phyloP scores from a whole-genome alignment of 2,329 filamentous ascomycete genomes.

The Diaporthe longicolla region DNA sequence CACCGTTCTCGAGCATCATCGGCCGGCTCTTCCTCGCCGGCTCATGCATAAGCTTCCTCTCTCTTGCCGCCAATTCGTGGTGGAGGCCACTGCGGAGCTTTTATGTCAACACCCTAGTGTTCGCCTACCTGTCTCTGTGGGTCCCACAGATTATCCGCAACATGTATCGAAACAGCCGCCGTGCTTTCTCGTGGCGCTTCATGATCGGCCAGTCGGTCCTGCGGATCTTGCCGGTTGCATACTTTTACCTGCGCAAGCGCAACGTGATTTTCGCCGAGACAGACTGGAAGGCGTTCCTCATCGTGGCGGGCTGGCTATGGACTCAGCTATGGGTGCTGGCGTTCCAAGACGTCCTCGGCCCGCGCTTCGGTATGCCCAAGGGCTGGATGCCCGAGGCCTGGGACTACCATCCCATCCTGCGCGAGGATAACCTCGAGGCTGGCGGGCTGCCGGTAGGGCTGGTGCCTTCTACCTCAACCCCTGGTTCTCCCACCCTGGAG shows the following conservation, averaged over 20 bases:
- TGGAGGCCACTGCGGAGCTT: conserved; percentile 66
- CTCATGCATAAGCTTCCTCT: conserved; percentile 69
- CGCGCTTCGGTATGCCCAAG: conserved; percentile 85
- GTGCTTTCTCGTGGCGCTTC: conserved; percentile 92
- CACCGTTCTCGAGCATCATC: conserved; percentile 68
- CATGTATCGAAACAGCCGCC: conserved; percentile 89
- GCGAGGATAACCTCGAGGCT: conserved; percentile 85
- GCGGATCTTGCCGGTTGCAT: conserved; percentile 83
- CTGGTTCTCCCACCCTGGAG: conserved; percentile 51
- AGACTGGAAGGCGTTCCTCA: conserved; percentile 74
- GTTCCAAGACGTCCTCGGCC: conserved; percentile 87
- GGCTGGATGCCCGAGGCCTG: conserved; percentile 82
- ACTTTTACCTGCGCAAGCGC: conserved; percentile 83
- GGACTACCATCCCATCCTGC: conserved; percentile 93
- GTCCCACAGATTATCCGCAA: conserved; percentile 93
- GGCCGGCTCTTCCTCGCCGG: conserved; percentile 70
- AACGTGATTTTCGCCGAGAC: conserved; percentile 86
- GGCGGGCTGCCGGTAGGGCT: conserved; percentile 86
- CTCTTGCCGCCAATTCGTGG: conserved; percentile 73
- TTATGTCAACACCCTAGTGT: conserved; percentile 75
- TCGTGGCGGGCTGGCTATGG: conserved; percentile 86
- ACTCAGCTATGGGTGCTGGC: conserved; percentile 84
- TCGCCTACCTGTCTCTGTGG: conserved; percentile 92
- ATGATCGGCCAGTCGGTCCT: conserved; percentile 86
- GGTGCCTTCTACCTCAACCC: conserved; percentile 52